Evolutionary conservation across 2,329 filamentous ascomycete genomes (phyloP).

Genomic region (Drechslerella coelobrocha): DNA sequence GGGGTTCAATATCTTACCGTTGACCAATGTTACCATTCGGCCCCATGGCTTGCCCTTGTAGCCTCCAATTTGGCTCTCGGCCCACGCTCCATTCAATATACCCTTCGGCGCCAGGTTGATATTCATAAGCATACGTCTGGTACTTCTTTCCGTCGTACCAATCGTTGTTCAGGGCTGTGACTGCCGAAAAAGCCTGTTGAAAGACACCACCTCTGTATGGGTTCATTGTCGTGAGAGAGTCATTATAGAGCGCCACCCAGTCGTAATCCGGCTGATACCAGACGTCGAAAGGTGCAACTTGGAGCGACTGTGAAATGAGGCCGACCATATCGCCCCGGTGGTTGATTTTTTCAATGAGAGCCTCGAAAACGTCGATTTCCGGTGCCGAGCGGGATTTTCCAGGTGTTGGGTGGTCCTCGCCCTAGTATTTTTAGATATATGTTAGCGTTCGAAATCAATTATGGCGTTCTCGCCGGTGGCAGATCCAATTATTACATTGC

Average conservation of each 20-base stretch:
- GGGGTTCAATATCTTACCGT: slow-evolving; percentile 32
- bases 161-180: slow-evolving; percentile 64
- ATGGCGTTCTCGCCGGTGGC: slow-evolving; percentile 56
- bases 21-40: slow-evolving; percentile 64
- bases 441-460: slow-evolving; percentile 17
- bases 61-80: slow-evolving; percentile 62
- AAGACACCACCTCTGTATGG: slow-evolving; percentile 64
- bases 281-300: slow-evolving; percentile 60
- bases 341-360: slow-evolving; percentile 61
- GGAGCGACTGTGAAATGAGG: slow-evolving; percentile 58
- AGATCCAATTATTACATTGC: slow-evolving; percentile 57
- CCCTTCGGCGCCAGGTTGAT: slow-evolving; percentile 62
- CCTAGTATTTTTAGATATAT: slow-evolving; percentile 51
- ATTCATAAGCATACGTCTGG: slow-evolving; percentile 66
- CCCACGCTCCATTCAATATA: slow-evolving; percentile 65
- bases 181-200: slow-evolving; percentile 66
- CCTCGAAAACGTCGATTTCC: slow-evolving; percentile 76
- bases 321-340: slow-evolving; percentile 55
- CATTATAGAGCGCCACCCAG: slow-evolving; percentile 63
- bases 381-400: slow-evolving; percentile 72
- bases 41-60: slow-evolving; percentile 63
- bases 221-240: slow-evolving; percentile 62
- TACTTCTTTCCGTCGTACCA: slow-evolving; percentile 66
- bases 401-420: slow-evolving; percentile 70
- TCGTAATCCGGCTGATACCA: slow-evolving; percentile 73